Conservation (phyloP, 768 basidiomycete genomes). For the Mycena latifolia region DNA sequence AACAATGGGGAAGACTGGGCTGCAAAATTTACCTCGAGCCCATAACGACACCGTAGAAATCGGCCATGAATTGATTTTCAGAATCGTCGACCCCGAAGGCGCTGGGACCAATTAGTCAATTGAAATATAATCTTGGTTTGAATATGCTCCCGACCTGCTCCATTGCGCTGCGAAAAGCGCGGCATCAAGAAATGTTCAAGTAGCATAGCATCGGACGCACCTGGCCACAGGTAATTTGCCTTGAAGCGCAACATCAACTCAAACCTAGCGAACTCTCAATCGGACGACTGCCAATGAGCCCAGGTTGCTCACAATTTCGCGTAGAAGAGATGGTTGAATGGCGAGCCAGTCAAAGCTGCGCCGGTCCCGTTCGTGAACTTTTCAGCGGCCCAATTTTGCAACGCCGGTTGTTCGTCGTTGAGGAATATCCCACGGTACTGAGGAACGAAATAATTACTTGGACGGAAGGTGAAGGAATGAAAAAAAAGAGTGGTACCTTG, state of each 20-base stretch:
- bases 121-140: too few species aligned
- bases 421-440: conserved; percentile 81
- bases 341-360: conserved; percentile 58
- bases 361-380: conserved; percentile 77
- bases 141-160: conserved; percentile 49
- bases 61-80: conserved; percentile 71
- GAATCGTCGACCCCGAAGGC: conserved; percentile 72
- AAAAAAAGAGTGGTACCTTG: too few species aligned
- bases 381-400: conserved; percentile 79
- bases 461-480: too few species aligned
- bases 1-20: too few species aligned
- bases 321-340: conserved; percentile 75
- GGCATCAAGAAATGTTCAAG: too few species aligned
- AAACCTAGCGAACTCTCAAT: conserved; percentile 63
- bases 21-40: conserved; percentile 64
- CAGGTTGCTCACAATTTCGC: conserved; percentile 57
- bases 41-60: conserved; percentile 78
- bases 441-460: not conserved
- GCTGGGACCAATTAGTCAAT: conserved; percentile 40
- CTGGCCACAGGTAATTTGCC: conserved; percentile 81
- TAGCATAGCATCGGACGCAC: conserved; percentile 42
- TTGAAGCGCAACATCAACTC: conserved; percentile 76
- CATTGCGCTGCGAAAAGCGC: conserved; percentile 50
- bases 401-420: conserved; percentile 81
- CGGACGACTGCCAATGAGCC: too few species aligned